phyloP scores from a whole-genome alignment of 495 filamentous ascomycete genomes.

The Cairneyella variabilis region DNA sequence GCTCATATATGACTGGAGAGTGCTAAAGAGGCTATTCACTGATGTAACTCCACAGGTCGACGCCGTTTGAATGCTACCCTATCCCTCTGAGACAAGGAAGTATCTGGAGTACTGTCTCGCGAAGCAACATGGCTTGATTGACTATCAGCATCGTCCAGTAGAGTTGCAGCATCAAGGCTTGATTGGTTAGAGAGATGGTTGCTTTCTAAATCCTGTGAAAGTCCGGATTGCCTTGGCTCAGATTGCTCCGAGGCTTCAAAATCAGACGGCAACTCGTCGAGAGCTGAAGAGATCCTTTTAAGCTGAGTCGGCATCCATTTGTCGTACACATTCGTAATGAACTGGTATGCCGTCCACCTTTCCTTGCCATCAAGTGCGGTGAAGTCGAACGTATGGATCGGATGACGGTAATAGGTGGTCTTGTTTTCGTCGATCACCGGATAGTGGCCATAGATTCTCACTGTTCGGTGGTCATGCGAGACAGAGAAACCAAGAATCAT shows the following conservation, averaged over 20 bases:
- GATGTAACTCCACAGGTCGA: neutral
- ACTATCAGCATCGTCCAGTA: slow-evolving; percentile 14
- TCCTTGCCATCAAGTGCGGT: neutral
- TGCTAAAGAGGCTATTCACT: neutral
- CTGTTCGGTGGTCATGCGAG: neutral
- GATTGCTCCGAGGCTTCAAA: no score
- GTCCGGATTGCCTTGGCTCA: neutral
- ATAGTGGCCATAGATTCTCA: neutral
- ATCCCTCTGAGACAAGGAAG: slow-evolving; percentile 5
- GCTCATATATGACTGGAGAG: neutral
- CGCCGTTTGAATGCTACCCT: neutral
- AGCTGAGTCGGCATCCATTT: neutral
- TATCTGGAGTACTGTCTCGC: neutral
- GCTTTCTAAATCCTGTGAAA: slow-evolving; percentile 5
- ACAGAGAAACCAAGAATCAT: neutral
- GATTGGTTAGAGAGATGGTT: slow-evolving; percentile 5
- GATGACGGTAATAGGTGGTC: neutral
- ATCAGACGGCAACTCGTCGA: neutral
- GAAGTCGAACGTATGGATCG: neutral
- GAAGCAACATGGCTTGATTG: slow-evolving; percentile 16
- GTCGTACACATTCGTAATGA: neutral
- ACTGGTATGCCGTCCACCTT: neutral
- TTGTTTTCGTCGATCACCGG: neutral
- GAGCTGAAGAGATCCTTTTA: neutral
- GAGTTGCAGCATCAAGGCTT: slow-evolving; percentile 7